Percentiles rank a stretch among this genome's conserved stretches.
These are phyloP conservation scores for Starmerella floricola DNA, from an alignment of 805 yeast genomes.

Conservation along the genomic window DNA sequence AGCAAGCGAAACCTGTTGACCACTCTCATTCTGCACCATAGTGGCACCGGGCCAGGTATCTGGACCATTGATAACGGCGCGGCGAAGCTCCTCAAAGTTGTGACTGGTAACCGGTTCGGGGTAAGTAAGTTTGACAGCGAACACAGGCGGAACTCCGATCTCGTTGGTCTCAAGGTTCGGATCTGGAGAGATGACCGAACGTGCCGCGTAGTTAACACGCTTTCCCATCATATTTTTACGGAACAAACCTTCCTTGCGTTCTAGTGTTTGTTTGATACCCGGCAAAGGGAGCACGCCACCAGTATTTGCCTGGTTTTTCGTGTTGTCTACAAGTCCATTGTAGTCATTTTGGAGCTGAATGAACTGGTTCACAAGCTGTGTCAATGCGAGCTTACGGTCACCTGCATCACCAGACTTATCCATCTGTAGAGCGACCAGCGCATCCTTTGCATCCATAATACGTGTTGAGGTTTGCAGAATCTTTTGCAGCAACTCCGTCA, in stretches of 20 bases:
- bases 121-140: slow-evolving; percentile 87
- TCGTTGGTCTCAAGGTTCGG: slow-evolving; percentile 96
- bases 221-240: slow-evolving; percentile 99
- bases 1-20: slow-evolving; percentile 62
- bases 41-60: slow-evolving; percentile 98
- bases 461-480: slow-evolving; percentile 66
- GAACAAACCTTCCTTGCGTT: slow-evolving; percentile 91
- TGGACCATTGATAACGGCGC: slow-evolving; percentile 96
- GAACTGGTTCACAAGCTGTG: slow-evolving; percentile 88
- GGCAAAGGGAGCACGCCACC: slow-evolving; percentile 70
- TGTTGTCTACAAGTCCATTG: slow-evolving; percentile 82
- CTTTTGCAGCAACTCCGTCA: slow-evolving; percentile 75
- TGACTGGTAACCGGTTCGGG: slow-evolving; percentile 96
- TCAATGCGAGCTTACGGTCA: slow-evolving; percentile 68
- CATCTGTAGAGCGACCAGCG: slow-evolving; percentile 49
- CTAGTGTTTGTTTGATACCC: slow-evolving; percentile 94
- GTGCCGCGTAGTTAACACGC: slow-evolving; percentile 97
- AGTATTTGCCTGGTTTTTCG: slow-evolving; percentile 67
- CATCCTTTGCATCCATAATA: slow-evolving; percentile 83
- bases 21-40: slow-evolving; percentile 92
- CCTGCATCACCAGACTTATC: slow-evolving; percentile 43
- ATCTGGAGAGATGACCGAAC: slow-evolving; percentile 98
- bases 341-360: slow-evolving; percentile 92
- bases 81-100: slow-evolving; percentile 79
- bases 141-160: slow-evolving; percentile 98